Conservation (phyloP, 2,329 filamentous ascomycete genomes). For the Fusarium sterilihyphosum region DNA sequence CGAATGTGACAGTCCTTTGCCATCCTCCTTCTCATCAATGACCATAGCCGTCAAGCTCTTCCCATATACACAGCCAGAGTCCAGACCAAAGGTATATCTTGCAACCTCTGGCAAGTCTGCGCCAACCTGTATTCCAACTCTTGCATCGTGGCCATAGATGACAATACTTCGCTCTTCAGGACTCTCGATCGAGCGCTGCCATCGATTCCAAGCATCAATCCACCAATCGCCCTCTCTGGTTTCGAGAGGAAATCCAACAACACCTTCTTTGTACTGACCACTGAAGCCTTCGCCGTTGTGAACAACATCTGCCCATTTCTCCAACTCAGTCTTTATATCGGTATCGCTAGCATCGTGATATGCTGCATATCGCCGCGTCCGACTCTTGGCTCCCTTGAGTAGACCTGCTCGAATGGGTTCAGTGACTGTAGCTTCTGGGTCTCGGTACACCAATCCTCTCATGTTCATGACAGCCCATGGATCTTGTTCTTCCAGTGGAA, state of each 20-base stretch:
- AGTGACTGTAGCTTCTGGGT: neutral
- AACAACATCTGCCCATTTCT: neutral
- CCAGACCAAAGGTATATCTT: constrained; percentile 81
- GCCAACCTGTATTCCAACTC: constrained; percentile 65
- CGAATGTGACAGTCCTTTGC: constrained; percentile 9
- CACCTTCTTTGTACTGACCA: neutral
- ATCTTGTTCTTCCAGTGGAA: constrained; percentile 74
- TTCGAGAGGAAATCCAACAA: constrained; percentile 16
- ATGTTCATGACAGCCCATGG: constrained; percentile 87
- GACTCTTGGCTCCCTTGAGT: constrained; percentile 26
- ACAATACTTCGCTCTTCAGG: constrained; percentile 64
- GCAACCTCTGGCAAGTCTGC: neutral
- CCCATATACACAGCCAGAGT: constrained; percentile 81
- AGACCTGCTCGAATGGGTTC: constrained; percentile 13
- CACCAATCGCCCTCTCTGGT: constrained; percentile 25
- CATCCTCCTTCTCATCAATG: neutral
- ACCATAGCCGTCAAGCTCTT: constrained; percentile 31
- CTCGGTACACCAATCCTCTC: constrained; percentile 73
- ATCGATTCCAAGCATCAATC: constrained; percentile 33
- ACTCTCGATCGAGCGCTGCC: constrained; percentile 19
- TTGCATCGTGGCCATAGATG: constrained; percentile 85
- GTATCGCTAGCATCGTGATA: neutral
- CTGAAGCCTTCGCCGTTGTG: neutral
- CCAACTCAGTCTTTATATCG: neutral
- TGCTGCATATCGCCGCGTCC: constrained; percentile 10